These are phyloP conservation scores for Scorias spongiosa DNA, from an alignment of 2,329 filamentous ascomycete species.

Conservation along the genomic window DNA sequence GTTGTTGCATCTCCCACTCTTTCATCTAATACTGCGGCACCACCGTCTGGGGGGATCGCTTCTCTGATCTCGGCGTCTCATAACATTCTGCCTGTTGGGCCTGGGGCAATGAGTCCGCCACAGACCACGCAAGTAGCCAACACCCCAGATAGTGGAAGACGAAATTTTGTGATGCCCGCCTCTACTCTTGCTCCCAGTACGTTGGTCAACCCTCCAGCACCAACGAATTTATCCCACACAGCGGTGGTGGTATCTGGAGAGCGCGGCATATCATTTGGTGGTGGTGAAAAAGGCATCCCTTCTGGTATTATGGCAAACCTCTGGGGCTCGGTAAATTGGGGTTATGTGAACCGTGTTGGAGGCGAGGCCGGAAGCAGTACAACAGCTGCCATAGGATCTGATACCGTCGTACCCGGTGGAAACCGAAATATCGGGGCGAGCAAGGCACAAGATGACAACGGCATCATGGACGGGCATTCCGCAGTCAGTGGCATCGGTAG, in stretches of 20 bases:
- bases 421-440: neutral
- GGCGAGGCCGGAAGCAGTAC: conserved; percentile 26
- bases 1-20: conserved; percentile 29
- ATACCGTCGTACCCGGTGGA: too few relatives aligned
- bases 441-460: conserved; percentile 6
- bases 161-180: conserved; percentile 30
- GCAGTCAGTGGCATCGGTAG: neutral
- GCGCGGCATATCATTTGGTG: conserved; percentile 45
- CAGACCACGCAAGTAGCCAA: conserved; percentile 16
- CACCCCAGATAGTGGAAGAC: conserved; percentile 6
- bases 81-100: conserved; percentile 54
- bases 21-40: conserved; percentile 12
- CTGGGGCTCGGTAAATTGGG: conserved; percentile 83
- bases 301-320: conserved; percentile 82
- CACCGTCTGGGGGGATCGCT: conserved; percentile 54
- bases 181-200: conserved; percentile 68
- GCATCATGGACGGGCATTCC: conserved; percentile 4
- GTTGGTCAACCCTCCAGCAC: conserved; percentile 64
- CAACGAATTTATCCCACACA: conserved; percentile 73
- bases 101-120: conserved; percentile 23
- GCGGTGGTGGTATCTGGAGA: conserved; percentile 73
- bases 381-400: conserved; percentile 1
- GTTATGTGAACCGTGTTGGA: conserved; percentile 46
- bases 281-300: conserved; percentile 55
- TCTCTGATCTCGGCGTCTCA: conserved; percentile 77